Evolutionary conservation across 2,329 filamentous ascomycete species (phyloP).

Genomic region (Fusarium sp.): DNA sequence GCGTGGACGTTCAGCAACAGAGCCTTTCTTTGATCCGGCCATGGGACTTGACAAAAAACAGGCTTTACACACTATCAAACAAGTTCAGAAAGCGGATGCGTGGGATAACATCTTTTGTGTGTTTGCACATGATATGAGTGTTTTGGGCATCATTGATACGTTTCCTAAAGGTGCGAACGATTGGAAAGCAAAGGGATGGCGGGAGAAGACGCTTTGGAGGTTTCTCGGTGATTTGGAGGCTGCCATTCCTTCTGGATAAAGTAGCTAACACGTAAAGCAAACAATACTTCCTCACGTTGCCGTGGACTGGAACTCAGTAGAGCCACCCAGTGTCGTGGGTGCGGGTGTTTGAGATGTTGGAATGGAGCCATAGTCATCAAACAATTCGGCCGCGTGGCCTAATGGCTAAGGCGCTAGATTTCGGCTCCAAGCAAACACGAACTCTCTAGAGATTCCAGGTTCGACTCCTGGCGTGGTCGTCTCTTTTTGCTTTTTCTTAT

Average conservation of each 20-base stretch:
- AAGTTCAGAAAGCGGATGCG: constrained; percentile 12
- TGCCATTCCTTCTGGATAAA: not conserved
- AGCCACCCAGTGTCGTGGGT: accelerated
- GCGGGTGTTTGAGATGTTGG: not conserved
- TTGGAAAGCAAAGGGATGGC: constrained; percentile 21
- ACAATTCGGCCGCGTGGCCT: constrained; percentile 21
- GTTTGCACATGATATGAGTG: constrained; percentile 7
- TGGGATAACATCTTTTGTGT: constrained; percentile 21
- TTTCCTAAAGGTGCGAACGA: constrained; percentile 9
- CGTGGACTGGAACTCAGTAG: not conserved
- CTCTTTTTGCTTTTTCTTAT: not conserved
- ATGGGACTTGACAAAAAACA: constrained; percentile 1
- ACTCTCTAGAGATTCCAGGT: constrained; percentile 32
- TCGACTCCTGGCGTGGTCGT: constrained; percentile 27
- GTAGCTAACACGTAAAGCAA: too few relatives aligned
- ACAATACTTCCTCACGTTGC: too few relatives aligned
- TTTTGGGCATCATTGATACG: constrained; percentile 5
- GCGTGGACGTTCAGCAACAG: not conserved
- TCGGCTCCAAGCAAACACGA: constrained; percentile 1
- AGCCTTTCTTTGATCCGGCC: constrained; percentile 16
- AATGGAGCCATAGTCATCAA: not conserved
- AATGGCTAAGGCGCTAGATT: constrained; percentile 34
- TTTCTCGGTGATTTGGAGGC: constrained; percentile 14
- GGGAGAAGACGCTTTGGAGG: constrained; percentile 11
- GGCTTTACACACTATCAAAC: constrained; percentile 3